Percentiles rank a stretch among this genome's conserved stretches.
Conservation (phyloP, 140 eudicot species). For the Ambrosia hybrid region DNA sequence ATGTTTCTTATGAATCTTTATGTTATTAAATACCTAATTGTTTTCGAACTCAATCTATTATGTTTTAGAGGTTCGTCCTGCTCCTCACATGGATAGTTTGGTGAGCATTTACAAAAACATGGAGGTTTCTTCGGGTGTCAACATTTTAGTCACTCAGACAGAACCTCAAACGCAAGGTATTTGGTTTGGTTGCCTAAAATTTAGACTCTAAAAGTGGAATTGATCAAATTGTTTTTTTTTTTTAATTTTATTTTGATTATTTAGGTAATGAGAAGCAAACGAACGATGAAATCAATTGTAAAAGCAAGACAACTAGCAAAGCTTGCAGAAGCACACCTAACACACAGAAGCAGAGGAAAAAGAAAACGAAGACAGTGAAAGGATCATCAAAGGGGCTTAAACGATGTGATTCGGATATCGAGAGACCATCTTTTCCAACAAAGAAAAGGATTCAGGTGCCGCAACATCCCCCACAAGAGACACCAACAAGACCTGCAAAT, state of each 20-base stretch:
- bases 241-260: background rate
- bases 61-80: constrained; percentile 78
- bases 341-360: constrained; percentile 27
- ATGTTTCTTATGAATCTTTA: too few species aligned
- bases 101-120: constrained; percentile 90
- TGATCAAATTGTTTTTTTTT: background rate
- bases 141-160: constrained; percentile 63
- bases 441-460: constrained; percentile 96
- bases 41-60: background rate
- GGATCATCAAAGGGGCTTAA: constrained; percentile 27
- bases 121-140: constrained; percentile 89
- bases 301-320: constrained; percentile 29
- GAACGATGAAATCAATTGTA: constrained; percentile 14
- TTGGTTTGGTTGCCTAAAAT: background rate
- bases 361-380: constrained; percentile 39
- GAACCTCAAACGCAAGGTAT: constrained; percentile 59
- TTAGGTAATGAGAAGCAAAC: constrained; percentile 45
- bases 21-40: too few species aligned
- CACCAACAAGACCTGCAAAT: constrained; percentile 45
- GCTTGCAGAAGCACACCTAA: constrained; percentile 16
- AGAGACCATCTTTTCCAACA: constrained; percentile 65
- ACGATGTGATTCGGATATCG: constrained; percentile 34
- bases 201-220: background rate
- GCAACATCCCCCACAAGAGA: constrained; percentile 56
- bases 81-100: constrained; percentile 95